phyloP scores from a whole-genome alignment of 768 basidiomycete genomes.

The Lactarius vividus region DNA sequence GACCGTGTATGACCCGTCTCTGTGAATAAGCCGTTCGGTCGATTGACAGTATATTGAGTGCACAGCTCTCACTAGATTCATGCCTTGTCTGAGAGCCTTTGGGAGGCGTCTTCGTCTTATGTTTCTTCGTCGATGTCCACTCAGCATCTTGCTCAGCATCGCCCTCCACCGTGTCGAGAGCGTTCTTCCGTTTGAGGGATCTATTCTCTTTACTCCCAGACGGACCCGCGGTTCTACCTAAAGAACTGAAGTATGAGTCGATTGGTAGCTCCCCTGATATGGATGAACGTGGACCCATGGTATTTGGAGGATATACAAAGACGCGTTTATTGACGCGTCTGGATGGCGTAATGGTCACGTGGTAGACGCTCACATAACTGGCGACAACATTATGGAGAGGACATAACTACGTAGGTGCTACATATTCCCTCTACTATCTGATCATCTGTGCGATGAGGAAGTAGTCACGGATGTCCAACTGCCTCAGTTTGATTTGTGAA shows the following conservation, averaged over 20 bases:
- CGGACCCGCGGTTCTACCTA: neutral
- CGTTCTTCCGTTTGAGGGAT: conserved; percentile 14
- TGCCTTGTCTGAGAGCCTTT: neutral
- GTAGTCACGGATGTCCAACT: neutral
- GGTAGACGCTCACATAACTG: no score
- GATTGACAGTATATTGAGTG: neutral
- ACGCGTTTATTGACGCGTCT: conserved; percentile 3
- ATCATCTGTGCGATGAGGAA: neutral
- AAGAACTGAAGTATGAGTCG: conserved; percentile 13
- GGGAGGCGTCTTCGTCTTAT: neutral
- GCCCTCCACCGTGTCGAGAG: neutral
- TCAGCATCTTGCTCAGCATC: conserved; percentile 8
- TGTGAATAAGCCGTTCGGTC: neutral
- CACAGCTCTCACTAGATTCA: neutral
- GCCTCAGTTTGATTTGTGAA: neutral
- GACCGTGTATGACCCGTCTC: neutral
- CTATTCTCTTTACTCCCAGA: conserved; percentile 12
- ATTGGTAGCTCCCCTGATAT: conserved; percentile 23
- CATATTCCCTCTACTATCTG: neutral
- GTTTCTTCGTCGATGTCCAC: conserved; percentile 7
- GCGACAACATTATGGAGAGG: no score
- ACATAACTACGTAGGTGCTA: neutral
- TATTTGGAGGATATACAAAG: neutral
- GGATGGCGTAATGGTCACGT: conserved; percentile 15
- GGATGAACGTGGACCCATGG: conserved; percentile 19